Base-by-base conservation (phyloP, 257 asterid species). In the Nicotiana tabacum region DNA sequence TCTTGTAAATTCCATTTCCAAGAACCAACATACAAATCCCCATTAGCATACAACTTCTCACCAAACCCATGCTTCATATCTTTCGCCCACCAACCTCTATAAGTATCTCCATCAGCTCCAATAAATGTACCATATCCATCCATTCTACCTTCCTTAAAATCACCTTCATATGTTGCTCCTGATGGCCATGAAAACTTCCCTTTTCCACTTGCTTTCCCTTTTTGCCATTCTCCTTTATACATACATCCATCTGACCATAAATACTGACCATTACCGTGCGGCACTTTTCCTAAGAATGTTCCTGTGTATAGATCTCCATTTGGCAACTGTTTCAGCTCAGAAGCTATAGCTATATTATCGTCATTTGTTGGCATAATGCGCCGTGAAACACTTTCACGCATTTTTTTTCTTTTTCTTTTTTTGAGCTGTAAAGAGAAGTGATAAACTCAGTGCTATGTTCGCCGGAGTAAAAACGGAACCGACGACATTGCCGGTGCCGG, bases 1-100 rank as follows among this genome's bases (percentile, higher is more conserved):
- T 82, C 84, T 70, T 82, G 84, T 30, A 82, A 77, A 82, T 82
- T 82, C 84, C 84, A 82, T 12, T 82, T 82, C 84, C 84, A 82
- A 18, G 67, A 82, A 57, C 84, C 84, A 29, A 77, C 78, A 46
- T 82, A 82, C 16, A 82, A 60, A 35, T 82, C 84, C 46, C 84
- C 84, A 70, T 82, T 82, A n/a, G 84, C 84, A 29, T 56, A 82
- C 32, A 77, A 32, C 61, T 82, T 82, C 72, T 82, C 84, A 1
- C 84, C 84, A n/a, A 82, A 82, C 11, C 84, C 84, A 37, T 82
- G 81, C 15, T 82, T 82, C 66, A 81, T 27, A 64, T 82, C 84
- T 13, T 27, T 21, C 2, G 51, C 84, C 84, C 84, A 82, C 30
- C 43, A 70, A 0, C 84, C 84, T 11, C 84, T 2, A 48, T 82